Evolutionary conservation across 768 basidiomycete genomes (phyloP), one percentile per base, ranked within the genome.

Genomic region (Mrakia blollopis): DNA sequence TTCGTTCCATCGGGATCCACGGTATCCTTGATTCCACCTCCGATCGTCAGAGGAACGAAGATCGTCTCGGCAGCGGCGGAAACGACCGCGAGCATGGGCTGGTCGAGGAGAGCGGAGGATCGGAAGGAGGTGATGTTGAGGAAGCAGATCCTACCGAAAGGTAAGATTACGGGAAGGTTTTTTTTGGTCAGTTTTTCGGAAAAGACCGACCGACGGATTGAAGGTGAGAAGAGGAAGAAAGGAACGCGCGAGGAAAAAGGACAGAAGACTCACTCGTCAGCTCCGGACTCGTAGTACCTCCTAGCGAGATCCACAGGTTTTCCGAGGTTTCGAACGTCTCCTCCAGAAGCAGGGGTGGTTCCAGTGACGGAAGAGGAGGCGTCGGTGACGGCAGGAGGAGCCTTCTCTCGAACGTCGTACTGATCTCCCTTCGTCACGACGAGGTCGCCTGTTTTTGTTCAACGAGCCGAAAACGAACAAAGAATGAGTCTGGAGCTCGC

Each of bases 71-170:
- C 94, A 0, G 95, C 91, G 0, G 90, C 89, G 74, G 91, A 90
- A 60, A 98, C 93, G 81, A 99, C 92, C 47, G 93, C 92, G 74
- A 99, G 88, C 97, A 99, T 98, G 0, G 97, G 97, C 85, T 99
- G 97, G 84, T 98, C 97, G 62, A 87, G 90, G 50, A 99, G 87
- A 0, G 97, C 95, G 21, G 94, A 98, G 81, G 92, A 91, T 78
- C 97, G 92, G 89, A 99, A 99, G 79, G 96, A 97, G 23, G 97
- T 99, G 87, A 99, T 99, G 85, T 99, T 99, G 83, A 99, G 91
- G 79, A 99, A 89, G 83, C 94, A 97, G 50, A 99, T 87, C 35
- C 73, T 75, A n/a, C n/a, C n/a, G n/a, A n/a, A n/a, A n/a, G n/a
- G 54, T 25, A 0, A 35, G 30, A 23, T n/a, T n/a, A n/a, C n/a